Conservation (phyloP, 2,329 filamentous ascomycete genomes). For the Trichophyton verrucosum region DNA sequence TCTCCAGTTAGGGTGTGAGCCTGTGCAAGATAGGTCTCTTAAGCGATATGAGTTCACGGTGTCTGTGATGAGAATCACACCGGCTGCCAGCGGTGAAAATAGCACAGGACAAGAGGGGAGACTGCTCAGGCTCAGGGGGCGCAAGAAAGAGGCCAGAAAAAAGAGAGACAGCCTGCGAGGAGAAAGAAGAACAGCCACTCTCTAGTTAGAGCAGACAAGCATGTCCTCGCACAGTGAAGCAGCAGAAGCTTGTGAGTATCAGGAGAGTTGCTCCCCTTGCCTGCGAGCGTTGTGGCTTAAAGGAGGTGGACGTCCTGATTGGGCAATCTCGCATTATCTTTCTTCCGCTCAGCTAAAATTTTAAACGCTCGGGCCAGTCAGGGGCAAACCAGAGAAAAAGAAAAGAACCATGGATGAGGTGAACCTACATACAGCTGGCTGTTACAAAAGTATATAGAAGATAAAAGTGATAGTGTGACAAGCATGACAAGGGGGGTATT, state of each 20-base stretch:
- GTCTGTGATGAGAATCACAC: not conserved
- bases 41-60: not conserved
- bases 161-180: not conserved
- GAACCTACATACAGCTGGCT: not conserved
- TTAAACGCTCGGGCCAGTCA: not conserved
- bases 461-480: too few relatives aligned
- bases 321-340: constrained; percentile 2
- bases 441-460: too few relatives aligned
- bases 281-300: not conserved
- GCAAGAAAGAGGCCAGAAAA: not conserved
- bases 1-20: not conserved
- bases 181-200: not conserved
- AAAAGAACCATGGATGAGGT: not conserved
- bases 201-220: not conserved
- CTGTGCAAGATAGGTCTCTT: not conserved
- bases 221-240: not conserved
- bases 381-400: not conserved
- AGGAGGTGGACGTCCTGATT: not conserved
- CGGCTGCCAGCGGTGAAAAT: not conserved
- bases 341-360: not conserved
- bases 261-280: not conserved
- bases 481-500: too few relatives aligned
- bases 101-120: not conserved
- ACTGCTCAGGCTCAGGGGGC: not conserved
- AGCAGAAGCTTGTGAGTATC: not conserved